Conservation (phyloP, 257 asterid genomes). For the Dorcoceras hygrometricum region DNA sequence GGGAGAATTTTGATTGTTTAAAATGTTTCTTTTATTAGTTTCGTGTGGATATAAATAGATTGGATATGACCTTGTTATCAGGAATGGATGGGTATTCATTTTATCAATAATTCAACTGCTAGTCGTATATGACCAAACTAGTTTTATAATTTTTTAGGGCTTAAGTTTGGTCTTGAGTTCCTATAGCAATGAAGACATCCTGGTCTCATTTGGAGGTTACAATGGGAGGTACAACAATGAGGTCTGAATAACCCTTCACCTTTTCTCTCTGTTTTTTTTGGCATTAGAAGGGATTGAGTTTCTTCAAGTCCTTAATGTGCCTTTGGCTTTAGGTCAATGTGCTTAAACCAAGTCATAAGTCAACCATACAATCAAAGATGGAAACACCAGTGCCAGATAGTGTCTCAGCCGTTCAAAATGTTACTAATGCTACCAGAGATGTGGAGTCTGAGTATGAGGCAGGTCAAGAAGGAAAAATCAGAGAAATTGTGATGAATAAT, state of each 20-base stretch:
- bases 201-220: conserved; percentile 96
- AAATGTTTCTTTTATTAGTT: conserved; percentile 1
- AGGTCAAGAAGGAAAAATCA: conserved; percentile 78
- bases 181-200: conserved; percentile 72
- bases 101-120: neutral
- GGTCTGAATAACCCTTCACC: conserved; percentile 42
- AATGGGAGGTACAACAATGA: conserved; percentile 97
- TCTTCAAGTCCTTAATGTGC: conserved; percentile 24
- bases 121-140: conserved; percentile 16
- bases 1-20: conserved; percentile 11
- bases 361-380: conserved; percentile 75
- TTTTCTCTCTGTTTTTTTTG: neutral
- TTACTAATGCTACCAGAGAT: conserved; percentile 82
- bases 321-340: conserved; percentile 59
- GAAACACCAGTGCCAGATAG: conserved; percentile 77
- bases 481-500: conserved; percentile 64
- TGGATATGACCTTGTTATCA: neutral
- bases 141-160: conserved; percentile 50
- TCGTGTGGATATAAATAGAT: neutral
- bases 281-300: conserved; percentile 14
- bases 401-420: conserved; percentile 83
- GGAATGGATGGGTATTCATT: neutral
- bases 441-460: conserved; percentile 68
- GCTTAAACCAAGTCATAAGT: conserved; percentile 92
- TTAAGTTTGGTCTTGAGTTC: conserved; percentile 85